Conservation (phyloP, 225 moss, liverwort and hornwort species). For the Physcomitrium patens region DNA sequence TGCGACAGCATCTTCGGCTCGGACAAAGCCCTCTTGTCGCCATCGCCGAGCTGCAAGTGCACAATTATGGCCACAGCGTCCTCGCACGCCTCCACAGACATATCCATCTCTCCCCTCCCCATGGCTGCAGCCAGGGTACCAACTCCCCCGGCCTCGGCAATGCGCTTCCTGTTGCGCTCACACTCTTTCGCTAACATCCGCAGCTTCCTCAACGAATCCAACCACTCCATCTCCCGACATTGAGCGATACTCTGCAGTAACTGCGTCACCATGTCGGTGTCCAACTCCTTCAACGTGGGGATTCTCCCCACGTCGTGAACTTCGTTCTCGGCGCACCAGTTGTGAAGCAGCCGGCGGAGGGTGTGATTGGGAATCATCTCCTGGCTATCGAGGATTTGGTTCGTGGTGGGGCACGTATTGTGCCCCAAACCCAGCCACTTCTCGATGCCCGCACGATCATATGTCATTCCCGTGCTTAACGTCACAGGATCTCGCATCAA, state of each 20-base stretch:
- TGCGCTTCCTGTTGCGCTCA: slow-evolving; percentile 51
- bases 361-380: slow-evolving; percentile 82
- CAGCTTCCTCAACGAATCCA: slow-evolving; percentile 43
- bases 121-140: too few species aligned
- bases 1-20: slow-evolving; percentile 40
- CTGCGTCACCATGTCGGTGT: slow-evolving; percentile 1
- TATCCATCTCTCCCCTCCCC: too few species aligned
- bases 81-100: slow-evolving; percentile 33
- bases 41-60: slow-evolving; percentile 47
- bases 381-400: slow-evolving; percentile 48
- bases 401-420: slow-evolving; percentile 79
- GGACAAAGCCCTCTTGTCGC: slow-evolving; percentile 36
- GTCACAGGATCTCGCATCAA: slow-evolving; percentile 90
- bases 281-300: slow-evolving; percentile 28
- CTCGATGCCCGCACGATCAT: slow-evolving; percentile 78
- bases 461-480: slow-evolving; percentile 85
- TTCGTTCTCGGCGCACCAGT: slow-evolving; percentile 67
- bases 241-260: slow-evolving; percentile 16
- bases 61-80: slow-evolving; percentile 58
- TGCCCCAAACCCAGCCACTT: slow-evolving; percentile 79
- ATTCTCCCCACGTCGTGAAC: slow-evolving; percentile 56
- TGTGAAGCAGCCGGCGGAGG: slow-evolving; percentile 71
- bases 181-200: slow-evolving; percentile 53
- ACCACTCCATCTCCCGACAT: neutral
- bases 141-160: slow-evolving; percentile 47